phyloP scores from a whole-genome alignment of 2,329 filamentous ascomycete species.

The Pseudocercospora macadamiae region DNA sequence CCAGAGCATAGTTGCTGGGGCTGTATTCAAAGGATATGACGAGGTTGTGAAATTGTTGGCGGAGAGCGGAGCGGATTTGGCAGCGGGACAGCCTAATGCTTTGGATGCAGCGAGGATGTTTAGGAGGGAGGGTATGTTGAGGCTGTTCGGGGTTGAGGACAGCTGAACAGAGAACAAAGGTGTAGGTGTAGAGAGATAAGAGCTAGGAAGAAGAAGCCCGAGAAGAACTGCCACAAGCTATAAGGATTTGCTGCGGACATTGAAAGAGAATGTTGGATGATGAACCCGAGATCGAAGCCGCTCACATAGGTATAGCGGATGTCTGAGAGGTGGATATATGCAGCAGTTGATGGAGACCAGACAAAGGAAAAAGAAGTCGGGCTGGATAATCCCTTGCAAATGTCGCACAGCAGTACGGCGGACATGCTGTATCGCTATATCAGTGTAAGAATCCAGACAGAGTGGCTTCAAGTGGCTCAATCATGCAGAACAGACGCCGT shows the following conservation, averaged over 20 bases:
- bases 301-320: no score
- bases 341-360: no score
- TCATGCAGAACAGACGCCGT: neutral
- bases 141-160: constrained; percentile 39
- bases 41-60: constrained; percentile 62
- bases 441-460: neutral
- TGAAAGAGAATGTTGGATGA: no score
- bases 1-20: constrained; percentile 71
- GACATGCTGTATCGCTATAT: neutral
- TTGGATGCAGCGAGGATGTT: constrained; percentile 54
- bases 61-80: constrained; percentile 47
- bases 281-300: no score
- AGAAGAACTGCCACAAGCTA: no score
- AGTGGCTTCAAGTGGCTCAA: no score
- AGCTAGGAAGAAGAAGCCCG: neutral
- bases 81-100: constrained; percentile 49
- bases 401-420: no score
- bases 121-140: constrained; percentile 41
- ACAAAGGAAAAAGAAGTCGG: no score
- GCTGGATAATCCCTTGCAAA: no score
- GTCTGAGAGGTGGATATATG: no score
- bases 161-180: neutral
- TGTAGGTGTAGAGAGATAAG: neutral
- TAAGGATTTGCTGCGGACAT: no score
- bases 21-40: constrained; percentile 72